These are phyloP conservation scores for Vaccinium vitisidaea DNA, from an alignment of 148 eudicot genomes.

Conservation along the genomic window DNA sequence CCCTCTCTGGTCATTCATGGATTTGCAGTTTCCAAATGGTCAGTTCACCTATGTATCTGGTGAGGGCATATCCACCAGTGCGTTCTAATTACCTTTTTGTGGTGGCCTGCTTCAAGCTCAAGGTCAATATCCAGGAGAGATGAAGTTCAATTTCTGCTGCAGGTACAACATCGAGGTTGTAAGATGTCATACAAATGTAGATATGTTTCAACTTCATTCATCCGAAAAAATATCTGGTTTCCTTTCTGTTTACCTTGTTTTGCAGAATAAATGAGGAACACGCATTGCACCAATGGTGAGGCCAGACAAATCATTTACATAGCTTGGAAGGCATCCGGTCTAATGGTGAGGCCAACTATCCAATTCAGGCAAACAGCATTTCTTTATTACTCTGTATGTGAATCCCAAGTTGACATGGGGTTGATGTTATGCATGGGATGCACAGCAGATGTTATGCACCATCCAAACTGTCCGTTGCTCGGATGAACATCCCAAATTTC, in stretches of 20 bases:
- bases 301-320: conserved; percentile 10
- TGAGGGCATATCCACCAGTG: conserved; percentile 92
- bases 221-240: neutral
- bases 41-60: conserved; percentile 91
- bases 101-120: conserved; percentile 99
- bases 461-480: no score
- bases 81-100: conserved; percentile 60
- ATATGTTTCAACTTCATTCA: no score
- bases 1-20: conserved; percentile 85
- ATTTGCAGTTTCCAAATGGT: conserved; percentile 94
- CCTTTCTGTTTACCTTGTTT: neutral
- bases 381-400: neutral
- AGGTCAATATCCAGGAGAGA: conserved; percentile 96
- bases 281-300: conserved; percentile 68
- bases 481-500: no score
- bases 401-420: no score
- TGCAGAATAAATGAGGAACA: conserved; percentile 91
- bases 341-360: conserved; percentile 85
- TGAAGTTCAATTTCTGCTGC: conserved; percentile 89
- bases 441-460: no score
- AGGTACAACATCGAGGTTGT: conserved; percentile 41
- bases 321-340: no score
- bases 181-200: neutral
- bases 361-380: conserved; percentile 57
- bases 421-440: no score